Percentiles rank a stretch among this genome's conserved stretches.
Conservation (phyloP, 805 yeast species). For the Candida alai region DNA sequence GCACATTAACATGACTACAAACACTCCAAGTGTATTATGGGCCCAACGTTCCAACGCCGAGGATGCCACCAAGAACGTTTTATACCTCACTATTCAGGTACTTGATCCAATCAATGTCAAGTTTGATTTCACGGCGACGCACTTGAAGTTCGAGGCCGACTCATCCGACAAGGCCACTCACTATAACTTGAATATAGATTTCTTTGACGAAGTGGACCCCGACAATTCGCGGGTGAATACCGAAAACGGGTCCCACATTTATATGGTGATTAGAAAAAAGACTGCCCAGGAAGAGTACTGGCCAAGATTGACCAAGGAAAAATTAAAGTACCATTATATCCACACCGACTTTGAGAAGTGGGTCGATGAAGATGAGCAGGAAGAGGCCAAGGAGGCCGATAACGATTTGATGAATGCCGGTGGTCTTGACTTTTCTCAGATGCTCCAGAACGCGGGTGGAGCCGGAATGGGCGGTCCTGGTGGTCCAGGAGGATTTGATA, state of each 20-base stretch:
- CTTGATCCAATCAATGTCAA: slow-evolving; percentile 64
- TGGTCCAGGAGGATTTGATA: slow-evolving; percentile 28
- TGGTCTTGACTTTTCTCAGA: slow-evolving; percentile 31
- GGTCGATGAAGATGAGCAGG: slow-evolving; percentile 99
- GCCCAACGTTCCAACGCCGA: slow-evolving; percentile 90
- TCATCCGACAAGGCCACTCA: slow-evolving; percentile 43
- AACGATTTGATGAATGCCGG: slow-evolving; percentile 29
- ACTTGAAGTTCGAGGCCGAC: slow-evolving; percentile 49
- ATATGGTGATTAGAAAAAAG: slow-evolving; percentile 67
- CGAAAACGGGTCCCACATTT: slow-evolving; percentile 54
- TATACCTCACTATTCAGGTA: slow-evolving; percentile 70
- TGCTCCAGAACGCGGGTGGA: slow-evolving; percentile 33
- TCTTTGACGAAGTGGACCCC: slow-evolving; percentile 70
- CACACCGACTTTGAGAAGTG: slow-evolving; percentile 96
- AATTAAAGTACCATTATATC: slow-evolving; percentile 71
- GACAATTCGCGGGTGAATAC: slow-evolving; percentile 58
- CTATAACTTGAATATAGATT: slow-evolving; percentile 68
- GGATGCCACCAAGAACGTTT: slow-evolving; percentile 67
- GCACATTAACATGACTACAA: slow-evolving; percentile 15
- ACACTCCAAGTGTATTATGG: slow-evolving; percentile 69
- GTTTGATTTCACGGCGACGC: slow-evolving; percentile 54
- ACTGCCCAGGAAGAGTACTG: slow-evolving; percentile 72
- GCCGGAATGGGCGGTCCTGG: slow-evolving; percentile 24
- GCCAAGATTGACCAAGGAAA: slow-evolving; percentile 93
- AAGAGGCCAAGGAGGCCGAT: slow-evolving; percentile 53